Percentiles rank a stretch among this genome's conserved stretches.
phyloP scores from a whole-genome alignment of 148 eudicot genomes.

The Cornus suecica region DNA sequence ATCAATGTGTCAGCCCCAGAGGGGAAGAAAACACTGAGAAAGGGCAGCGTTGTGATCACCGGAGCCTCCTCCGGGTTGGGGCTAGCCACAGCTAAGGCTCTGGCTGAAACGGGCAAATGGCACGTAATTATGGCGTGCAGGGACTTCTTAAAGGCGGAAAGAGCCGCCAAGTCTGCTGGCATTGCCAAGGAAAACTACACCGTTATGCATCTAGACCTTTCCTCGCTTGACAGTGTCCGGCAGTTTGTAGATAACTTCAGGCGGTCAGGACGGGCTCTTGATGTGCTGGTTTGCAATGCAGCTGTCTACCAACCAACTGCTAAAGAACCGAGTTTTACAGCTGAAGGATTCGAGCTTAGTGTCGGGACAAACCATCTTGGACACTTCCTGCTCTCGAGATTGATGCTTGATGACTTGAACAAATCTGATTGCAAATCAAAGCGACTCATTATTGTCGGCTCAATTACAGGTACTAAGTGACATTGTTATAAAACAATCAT shows the following conservation, averaged over 20 bases:
- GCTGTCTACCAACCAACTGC: slow-evolving; percentile 86
- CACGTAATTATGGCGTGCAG: slow-evolving; percentile 92
- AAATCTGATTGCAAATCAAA: slow-evolving; percentile 71
- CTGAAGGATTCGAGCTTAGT: slow-evolving; percentile 91
- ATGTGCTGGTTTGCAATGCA: slow-evolving; percentile 83
- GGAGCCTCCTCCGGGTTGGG: slow-evolving; percentile 97
- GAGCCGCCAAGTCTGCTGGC: slow-evolving; percentile 81
- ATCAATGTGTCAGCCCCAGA: slow-evolving; percentile 35
- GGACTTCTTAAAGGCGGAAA: slow-evolving; percentile 80
- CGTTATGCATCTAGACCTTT: slow-evolving; percentile 86
- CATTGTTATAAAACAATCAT: not conserved
- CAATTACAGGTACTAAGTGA: slow-evolving; percentile 65
- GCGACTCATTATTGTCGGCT: slow-evolving; percentile 78
- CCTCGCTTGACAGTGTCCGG: slow-evolving; percentile 81
- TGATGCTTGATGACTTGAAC: slow-evolving; percentile 66
- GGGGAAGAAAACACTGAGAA: slow-evolving; percentile 70
- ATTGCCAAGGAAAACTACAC: slow-evolving; percentile 71
- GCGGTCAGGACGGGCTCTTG: slow-evolving; percentile 63
- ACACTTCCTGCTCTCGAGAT: slow-evolving; percentile 65
- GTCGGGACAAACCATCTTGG: slow-evolving; percentile 91
- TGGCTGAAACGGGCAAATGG: slow-evolving; percentile 90
- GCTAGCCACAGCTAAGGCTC: slow-evolving; percentile 78
- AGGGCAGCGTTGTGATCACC: slow-evolving; percentile 76
- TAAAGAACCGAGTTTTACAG: slow-evolving; percentile 60
- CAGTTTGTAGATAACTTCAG: slow-evolving; percentile 77